A percentile compares a stretch with the other conserved stretches of the same genome.
phyloP scores from a whole-genome alignment of 176 grass and related monocot species.

The Tillandsia leiboldiana region DNA sequence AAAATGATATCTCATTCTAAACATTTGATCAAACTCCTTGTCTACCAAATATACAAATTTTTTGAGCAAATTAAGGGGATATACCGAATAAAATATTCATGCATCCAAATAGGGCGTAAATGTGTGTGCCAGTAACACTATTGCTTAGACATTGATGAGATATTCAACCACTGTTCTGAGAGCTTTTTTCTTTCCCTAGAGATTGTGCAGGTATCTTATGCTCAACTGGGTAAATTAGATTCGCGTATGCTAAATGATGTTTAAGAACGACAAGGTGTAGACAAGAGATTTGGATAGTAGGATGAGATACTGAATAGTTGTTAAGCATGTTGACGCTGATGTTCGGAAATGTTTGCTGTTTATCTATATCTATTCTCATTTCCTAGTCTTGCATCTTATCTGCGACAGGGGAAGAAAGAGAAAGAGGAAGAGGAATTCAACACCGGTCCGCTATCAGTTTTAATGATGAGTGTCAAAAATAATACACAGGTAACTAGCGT shows the following conservation, averaged over 20 bases:
- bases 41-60: no score
- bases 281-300: background rate
- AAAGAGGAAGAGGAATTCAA: constrained; percentile 81
- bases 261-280: background rate
- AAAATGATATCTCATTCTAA: no score
- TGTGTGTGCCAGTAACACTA: no score
- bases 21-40: no score
- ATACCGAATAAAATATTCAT: no score
- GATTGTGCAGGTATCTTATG: no score
- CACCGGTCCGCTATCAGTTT: constrained; percentile 66
- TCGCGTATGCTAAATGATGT: background rate
- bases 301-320: background rate
- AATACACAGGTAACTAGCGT: constrained; percentile 48
- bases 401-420: constrained; percentile 40
- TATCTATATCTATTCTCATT: background rate
- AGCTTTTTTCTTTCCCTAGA: no score
- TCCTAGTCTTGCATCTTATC: background rate
- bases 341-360: background rate
- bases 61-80: no score
- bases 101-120: no score
- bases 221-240: no score
- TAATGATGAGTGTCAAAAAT: constrained; percentile 86
- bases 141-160: no score
- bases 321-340: background rate
- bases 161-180: no score